Conservation (phyloP, 345 rosid genomes). For the Gynandropsis gynandra region DNA sequence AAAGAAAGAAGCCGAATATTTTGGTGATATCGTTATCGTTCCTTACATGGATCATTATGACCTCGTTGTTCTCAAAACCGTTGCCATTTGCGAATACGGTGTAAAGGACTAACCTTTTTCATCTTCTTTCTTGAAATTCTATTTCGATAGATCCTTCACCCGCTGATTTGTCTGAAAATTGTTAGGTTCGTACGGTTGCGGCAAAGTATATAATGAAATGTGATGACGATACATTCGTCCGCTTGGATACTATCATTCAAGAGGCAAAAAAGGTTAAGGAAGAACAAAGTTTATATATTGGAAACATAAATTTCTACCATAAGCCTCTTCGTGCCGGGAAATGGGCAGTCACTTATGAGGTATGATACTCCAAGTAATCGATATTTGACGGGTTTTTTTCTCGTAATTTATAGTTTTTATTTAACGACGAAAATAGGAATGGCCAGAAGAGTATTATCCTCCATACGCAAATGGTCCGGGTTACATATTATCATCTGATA, state of each 20-base stretch:
- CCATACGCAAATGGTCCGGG: constrained; percentile 98
- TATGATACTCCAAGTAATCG: too few relatives aligned
- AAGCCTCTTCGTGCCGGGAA: constrained; percentile 86
- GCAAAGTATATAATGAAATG: constrained; percentile 80
- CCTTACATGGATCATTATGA: constrained; percentile 98
- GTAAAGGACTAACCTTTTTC: constrained; percentile 27
- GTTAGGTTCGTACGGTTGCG: constrained; percentile 33
- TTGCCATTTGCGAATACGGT: constrained; percentile 97
- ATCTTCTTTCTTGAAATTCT: not conserved
- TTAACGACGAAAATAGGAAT: constrained; percentile 48
- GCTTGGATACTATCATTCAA: constrained; percentile 64
- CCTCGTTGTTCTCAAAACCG: constrained; percentile 89
- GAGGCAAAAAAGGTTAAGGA: constrained; percentile 63
- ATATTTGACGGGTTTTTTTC: too few relatives aligned
- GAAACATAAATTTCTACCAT: constrained; percentile 87
- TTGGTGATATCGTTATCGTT: constrained; percentile 86
- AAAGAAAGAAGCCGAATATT: constrained; percentile 87
- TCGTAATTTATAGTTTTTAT: not conserved
- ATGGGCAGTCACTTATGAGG: constrained; percentile 98
- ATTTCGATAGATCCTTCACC: not conserved
- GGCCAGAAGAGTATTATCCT: constrained; percentile 98
- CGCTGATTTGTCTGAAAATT: not conserved
- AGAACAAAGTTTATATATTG: constrained; percentile 63
- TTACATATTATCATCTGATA: constrained; percentile 71
- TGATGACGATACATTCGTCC: constrained; percentile 91